These are phyloP conservation scores for Boletus reticulatus DNA, from an alignment of 768 basidiomycete species.

Conservation along the genomic window DNA sequence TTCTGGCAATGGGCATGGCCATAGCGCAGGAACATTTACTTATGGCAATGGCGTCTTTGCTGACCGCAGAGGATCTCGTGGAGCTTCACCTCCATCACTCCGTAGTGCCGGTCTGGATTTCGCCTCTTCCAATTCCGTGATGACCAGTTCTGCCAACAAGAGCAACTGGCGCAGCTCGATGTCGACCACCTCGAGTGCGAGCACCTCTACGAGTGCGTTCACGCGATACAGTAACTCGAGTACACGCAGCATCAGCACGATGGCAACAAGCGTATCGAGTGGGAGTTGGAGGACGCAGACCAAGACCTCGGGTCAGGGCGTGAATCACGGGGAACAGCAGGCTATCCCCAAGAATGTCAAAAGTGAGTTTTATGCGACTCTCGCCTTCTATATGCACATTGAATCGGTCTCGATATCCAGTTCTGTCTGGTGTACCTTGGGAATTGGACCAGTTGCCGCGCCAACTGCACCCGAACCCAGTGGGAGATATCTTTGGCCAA, in stretches of 20 bases:
- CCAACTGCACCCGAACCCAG: conserved; percentile 57
- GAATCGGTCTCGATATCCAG: conserved; percentile 35
- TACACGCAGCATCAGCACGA: conserved; percentile 70
- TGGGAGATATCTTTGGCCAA: conserved; percentile 58
- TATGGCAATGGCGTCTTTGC: conserved; percentile 9
- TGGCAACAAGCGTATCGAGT: conserved; percentile 76
- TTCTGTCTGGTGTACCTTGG: conserved; percentile 77
- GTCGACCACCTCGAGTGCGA: conserved; percentile 67
- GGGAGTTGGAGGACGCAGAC: conserved; percentile 65
- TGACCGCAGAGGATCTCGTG: conserved; percentile 43
- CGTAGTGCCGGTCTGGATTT: conserved; percentile 49
- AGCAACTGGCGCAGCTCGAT: conserved; percentile 76
- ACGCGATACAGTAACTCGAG: conserved; percentile 75
- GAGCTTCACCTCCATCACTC: conserved; percentile 57
- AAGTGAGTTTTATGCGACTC: conserved; percentile 49
- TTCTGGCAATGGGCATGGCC: conserved; percentile 12
- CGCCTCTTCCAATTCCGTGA: conserved; percentile 58
- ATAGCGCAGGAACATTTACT: conserved; percentile 8
- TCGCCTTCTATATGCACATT: neutral
- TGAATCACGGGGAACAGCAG: conserved; percentile 23
- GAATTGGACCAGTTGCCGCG: conserved; percentile 69
- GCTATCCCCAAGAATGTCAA: conserved; percentile 72
- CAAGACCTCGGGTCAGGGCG: conserved; percentile 17
- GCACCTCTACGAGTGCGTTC: conserved; percentile 68
- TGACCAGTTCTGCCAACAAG: conserved; percentile 42